Conservation (phyloP, 257 asterid species). For the Solanum pimpinellifolium region DNA sequence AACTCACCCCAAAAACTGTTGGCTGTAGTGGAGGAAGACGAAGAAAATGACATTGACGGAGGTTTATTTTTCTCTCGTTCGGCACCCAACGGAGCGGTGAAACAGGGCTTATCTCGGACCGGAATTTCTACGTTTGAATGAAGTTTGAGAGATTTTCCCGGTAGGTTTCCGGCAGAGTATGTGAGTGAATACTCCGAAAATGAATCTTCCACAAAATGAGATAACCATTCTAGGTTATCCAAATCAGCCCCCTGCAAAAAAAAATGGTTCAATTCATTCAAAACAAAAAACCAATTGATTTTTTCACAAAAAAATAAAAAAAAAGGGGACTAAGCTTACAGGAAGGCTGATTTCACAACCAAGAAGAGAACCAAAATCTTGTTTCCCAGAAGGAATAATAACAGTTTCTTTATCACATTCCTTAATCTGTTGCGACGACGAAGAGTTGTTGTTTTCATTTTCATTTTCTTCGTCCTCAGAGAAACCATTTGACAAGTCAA, state of each 20-base stretch:
- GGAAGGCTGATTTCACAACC: neutral
- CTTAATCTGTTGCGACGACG: neutral
- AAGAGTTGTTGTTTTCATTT: too few species aligned
- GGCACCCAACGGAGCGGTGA: neutral
- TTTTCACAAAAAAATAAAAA: neutral
- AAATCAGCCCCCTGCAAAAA: constrained; percentile 15
- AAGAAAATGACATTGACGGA: neutral
- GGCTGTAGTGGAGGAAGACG: neutral
- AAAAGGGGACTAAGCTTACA: neutral
- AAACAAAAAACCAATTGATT: neutral
- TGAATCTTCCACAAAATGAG: constrained; percentile 26
- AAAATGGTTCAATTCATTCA: neutral
- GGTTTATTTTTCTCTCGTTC: neutral
- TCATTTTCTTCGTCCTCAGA: neutral
- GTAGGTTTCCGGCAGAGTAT: neutral
- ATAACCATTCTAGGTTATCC: constrained; percentile 34
- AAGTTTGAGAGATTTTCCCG: neutral
- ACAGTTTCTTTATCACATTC: neutral
- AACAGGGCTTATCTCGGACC: neutral
- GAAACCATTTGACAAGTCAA: neutral
- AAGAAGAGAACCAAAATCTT: neutral
- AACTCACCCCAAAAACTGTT: neutral
- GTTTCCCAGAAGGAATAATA: neutral
- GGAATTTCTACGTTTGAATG: neutral
- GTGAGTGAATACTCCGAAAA: constrained; percentile 5